Conservation (phyloP, 192 early-diverging fungal species). For the Coemansia sp. region DNA sequence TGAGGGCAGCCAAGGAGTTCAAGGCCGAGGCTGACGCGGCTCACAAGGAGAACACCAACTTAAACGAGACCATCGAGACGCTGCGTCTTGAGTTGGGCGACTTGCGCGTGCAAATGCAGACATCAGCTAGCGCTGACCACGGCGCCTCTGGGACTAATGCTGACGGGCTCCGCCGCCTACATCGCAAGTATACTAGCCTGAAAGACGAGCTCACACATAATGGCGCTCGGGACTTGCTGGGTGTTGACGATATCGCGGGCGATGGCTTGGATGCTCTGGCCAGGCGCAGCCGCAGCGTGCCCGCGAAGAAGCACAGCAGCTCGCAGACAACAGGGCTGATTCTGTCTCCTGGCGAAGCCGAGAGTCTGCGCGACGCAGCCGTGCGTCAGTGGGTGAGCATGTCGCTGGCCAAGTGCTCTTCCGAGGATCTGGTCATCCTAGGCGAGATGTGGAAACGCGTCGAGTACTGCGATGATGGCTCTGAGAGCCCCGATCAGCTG, state of each 20-base stretch:
- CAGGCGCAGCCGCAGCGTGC: not conserved
- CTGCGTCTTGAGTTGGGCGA: conserved; percentile 40
- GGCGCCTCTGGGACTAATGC: not conserved
- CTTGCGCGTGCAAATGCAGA: conserved; percentile 25
- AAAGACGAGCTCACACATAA: conserved; percentile 42
- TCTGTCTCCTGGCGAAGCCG: conserved; percentile 12
- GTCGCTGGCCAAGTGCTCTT: conserved; percentile 31
- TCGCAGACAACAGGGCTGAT: not conserved
- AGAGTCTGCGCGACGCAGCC: conserved; percentile 15
- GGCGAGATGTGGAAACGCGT: conserved; percentile 56
- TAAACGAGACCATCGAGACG: conserved; percentile 27
- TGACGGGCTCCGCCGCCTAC: conserved; percentile 1
- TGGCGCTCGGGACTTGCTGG: conserved; percentile 21
- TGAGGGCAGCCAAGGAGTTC: conserved; percentile 26
- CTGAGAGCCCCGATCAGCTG: conserved; percentile 26
- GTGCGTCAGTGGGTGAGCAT: conserved; percentile 40
- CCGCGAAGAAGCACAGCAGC: not conserved
- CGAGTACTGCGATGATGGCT: conserved; percentile 35
- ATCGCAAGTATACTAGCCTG: conserved; percentile 33
- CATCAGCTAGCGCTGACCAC: not conserved
- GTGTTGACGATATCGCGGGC: conserved; percentile 29
- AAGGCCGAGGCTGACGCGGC: conserved; percentile 19
- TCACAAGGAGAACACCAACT: conserved; percentile 27
- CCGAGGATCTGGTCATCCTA: conserved; percentile 50
- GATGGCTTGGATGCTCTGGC: not conserved